Base-by-base conservation (phyloP, 2,329 filamentous ascomycete species). In the Colletotrichum euphorbiae region DNA sequence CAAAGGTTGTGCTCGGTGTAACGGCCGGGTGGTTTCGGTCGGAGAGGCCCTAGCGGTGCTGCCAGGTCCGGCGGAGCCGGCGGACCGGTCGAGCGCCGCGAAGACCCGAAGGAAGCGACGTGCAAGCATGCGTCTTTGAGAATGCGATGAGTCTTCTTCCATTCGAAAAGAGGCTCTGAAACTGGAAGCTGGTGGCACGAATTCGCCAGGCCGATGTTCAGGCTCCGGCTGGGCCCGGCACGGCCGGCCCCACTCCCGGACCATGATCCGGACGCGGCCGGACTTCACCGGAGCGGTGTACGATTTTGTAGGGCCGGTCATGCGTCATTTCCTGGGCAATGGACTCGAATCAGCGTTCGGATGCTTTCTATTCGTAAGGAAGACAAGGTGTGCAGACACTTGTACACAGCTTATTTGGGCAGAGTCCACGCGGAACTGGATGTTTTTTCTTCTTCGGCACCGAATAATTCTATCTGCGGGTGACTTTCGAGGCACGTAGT, bases 21-120 rank as follows among this genome's bases (percentile, higher is more conserved):
- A n/a, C 48, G 59, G 40, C 19, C 59, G 59, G 59, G 46, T 24
- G 54, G 43, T 50, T 57, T 64, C 43, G 56, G 15, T 43, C 40
- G 62, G 55, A 51, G 46, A 45, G 59, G 59, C 13, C 40, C 59
- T n/a, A 28, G 59, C 59, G 59, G 17, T 31, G 45, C 33, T 43
- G 24, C 58, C 58, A 62, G n/a, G 38, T 8, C 48, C 13, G 5
- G 13, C 11, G 33, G 36, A 19, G 24, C 48, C n/a, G 48, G n/a
- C 38, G 48, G 19, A 28, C 24, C 59, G 38, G 59, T 54, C 48
- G 59, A 57, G 36, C 36, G 59, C 45, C 24, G 43, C 51, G 51
- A 58, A 31, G 24, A 51, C 33, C 45, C 48, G 28, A 52, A 45
- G 43, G 63, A 62, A 42, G 42, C 42, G 50, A 67, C 21, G 24